Conservation (phyloP, 1,284 basidiomycete species). For the Melampsora occidentalis region DNA sequence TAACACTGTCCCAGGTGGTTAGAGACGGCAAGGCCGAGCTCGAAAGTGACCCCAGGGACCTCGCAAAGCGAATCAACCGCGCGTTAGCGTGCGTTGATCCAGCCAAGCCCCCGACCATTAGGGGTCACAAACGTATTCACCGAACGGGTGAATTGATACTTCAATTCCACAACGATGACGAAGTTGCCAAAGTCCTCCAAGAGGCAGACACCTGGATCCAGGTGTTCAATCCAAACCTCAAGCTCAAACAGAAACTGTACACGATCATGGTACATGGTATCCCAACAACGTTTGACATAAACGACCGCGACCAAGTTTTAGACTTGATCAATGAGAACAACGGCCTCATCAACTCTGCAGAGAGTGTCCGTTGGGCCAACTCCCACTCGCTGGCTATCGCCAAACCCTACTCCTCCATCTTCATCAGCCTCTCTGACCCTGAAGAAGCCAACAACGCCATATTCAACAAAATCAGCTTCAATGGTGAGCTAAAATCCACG, state of each 20-base stretch:
- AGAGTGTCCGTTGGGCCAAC: neutral
- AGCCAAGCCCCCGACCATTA: neutral
- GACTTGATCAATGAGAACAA: neutral
- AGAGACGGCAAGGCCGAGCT: neutral
- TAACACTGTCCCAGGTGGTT: neutral
- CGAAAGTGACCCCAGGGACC: neutral
- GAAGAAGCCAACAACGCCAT: neutral
- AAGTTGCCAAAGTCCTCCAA: neutral
- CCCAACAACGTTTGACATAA: neutral
- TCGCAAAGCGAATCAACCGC: neutral
- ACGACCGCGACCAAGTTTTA: neutral
- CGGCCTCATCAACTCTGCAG: neutral
- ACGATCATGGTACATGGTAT: neutral
- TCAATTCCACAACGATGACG: neutral
- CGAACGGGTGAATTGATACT: neutral
- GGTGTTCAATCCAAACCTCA: neutral
- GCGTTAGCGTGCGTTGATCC: neutral
- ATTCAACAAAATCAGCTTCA: neutral
- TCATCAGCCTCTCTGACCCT: neutral
- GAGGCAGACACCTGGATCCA: neutral
- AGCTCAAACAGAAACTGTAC: neutral
- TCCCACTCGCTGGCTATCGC: neutral
- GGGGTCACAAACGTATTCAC: neutral
- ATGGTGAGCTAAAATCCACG: neutral
- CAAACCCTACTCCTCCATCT: neutral